Evolutionary conservation across 1,139 yeast species (phyloP).

Genomic region (Pichia terricola): DNA sequence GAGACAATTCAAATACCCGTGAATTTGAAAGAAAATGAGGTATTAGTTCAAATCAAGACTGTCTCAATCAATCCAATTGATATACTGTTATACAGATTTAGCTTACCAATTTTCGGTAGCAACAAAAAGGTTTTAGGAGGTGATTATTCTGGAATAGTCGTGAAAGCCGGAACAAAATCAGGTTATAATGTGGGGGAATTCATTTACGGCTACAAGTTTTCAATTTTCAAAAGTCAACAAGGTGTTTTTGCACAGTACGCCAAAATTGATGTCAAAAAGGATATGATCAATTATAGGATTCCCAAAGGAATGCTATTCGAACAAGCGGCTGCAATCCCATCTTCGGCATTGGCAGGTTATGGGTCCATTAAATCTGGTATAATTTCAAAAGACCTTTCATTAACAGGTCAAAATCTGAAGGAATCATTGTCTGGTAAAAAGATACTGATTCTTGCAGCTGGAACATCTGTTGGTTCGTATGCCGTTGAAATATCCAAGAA

Average conservation of each 20-base stretch:
- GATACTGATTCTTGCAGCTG: constrained; percentile 62
- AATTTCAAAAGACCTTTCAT: neutral
- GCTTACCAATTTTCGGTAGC: constrained; percentile 25
- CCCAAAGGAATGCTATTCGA: constrained; percentile 40
- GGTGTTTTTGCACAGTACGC: constrained; percentile 50
- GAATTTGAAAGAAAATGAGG: constrained; percentile 31
- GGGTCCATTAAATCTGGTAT: constrained; percentile 14
- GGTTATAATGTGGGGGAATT: constrained; percentile 44
- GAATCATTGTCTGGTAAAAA: constrained; percentile 15
- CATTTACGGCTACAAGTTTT: constrained; percentile 48
- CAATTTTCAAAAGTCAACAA: constrained; percentile 28
- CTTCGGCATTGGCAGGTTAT: constrained; percentile 32
- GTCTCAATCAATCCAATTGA: constrained; percentile 68
- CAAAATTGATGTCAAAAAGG: constrained; percentile 29
- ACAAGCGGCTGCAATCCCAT: constrained; percentile 54
- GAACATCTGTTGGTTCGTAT: constrained; percentile 59
- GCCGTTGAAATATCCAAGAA: constrained; percentile 49
- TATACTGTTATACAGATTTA: constrained; percentile 29
- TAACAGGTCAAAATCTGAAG: constrained; percentile 14
- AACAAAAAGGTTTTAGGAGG: constrained; percentile 51
- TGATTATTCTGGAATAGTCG: constrained; percentile 61
- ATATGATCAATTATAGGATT: constrained; percentile 30
- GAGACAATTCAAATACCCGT: constrained; percentile 3
- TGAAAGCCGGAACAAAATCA: constrained; percentile 44
- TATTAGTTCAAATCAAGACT: constrained; percentile 49